These are phyloP conservation scores for Cardiospermum halicacabum DNA, from an alignment of 345 rosid species.

Conservation along the genomic window DNA sequence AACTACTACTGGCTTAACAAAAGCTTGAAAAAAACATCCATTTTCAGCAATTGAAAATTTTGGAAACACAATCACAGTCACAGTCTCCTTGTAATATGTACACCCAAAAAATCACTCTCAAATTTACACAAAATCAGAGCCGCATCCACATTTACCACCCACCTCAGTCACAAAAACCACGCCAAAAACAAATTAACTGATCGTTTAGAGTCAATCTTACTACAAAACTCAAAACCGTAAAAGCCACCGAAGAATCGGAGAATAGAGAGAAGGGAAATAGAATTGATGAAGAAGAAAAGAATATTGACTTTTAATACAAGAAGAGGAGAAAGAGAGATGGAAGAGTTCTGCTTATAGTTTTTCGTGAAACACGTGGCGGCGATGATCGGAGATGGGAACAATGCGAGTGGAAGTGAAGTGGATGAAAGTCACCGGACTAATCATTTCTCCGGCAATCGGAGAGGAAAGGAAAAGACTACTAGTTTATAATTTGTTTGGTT, in stretches of 20 bases:
- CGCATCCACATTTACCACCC: not conserved
- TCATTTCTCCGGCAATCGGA: slow-evolving; percentile 48
- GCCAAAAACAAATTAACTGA: slow-evolving; percentile 18
- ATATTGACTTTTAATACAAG: slow-evolving; percentile 12
- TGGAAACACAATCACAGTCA: not conserved
- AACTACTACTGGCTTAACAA: not conserved
- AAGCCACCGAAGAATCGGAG: not conserved
- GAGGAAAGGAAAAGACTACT: not conserved
- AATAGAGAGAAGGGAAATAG: slow-evolving; percentile 16
- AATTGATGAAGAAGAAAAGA: slow-evolving; percentile 21
- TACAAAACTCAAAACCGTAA: slow-evolving; percentile 26
- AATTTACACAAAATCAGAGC: slow-evolving; percentile 5
- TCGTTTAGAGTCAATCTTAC: slow-evolving; percentile 21
- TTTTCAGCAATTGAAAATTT: not conserved
- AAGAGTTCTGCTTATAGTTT: slow-evolving; percentile 21
- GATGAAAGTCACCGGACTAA: slow-evolving; percentile 27
- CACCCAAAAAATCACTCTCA: slow-evolving; percentile 16
- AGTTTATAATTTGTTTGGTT: slow-evolving; percentile 10
- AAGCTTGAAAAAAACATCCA: not conserved
- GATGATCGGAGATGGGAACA: slow-evolving; percentile 58
- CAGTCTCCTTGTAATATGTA: slow-evolving; percentile 12
- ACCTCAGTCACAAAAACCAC: slow-evolving; percentile 8
- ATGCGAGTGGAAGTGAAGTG: slow-evolving; percentile 26
- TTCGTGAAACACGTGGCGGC: slow-evolving; percentile 70
- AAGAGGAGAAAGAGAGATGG: not conserved